Evolutionary conservation across 176 grass and related monocot species (phyloP).

Genomic region (Ampelocalamus luodianensis): DNA sequence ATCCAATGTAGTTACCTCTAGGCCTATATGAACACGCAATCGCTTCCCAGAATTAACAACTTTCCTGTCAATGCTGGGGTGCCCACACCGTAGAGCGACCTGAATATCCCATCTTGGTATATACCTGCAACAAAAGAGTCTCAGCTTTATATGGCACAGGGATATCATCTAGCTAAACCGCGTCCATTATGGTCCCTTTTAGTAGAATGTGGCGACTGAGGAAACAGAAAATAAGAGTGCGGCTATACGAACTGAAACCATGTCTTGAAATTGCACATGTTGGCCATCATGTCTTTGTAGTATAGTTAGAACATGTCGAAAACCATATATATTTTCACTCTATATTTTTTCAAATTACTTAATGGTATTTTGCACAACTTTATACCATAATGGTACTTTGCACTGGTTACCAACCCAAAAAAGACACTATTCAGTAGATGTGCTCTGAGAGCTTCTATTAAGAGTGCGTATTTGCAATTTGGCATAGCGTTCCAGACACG

Average conservation of each 20-base stretch:
- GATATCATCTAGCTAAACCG: neutral
- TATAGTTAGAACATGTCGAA: neutral
- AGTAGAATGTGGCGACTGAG: neutral
- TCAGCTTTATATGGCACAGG: no score
- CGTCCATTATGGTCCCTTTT: slow-evolving; percentile 8
- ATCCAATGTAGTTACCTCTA: slow-evolving; percentile 36
- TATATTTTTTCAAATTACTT: neutral
- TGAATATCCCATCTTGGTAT: slow-evolving; percentile 79
- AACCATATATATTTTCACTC: neutral
- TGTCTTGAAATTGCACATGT: slow-evolving; percentile 10
- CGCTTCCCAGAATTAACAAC: slow-evolving; percentile 88
- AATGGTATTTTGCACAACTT: neutral
- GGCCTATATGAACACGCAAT: slow-evolving; percentile 73
- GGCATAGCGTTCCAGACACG: no score
- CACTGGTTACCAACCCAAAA: neutral
- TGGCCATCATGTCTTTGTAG: neutral
- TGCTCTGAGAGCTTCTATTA: neutral
- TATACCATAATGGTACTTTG: neutral
- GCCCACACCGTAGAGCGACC: slow-evolving; percentile 58
- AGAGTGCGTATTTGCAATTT: neutral
- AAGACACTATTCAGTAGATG: slow-evolving; percentile 1
- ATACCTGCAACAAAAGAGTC: slow-evolving; percentile 62
- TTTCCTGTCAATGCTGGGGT: slow-evolving; percentile 82
- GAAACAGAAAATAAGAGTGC: neutral
- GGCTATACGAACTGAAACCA: neutral